Conservation (phyloP, 2,329 filamentous ascomycete species). For the Botrytis paeoniae region DNA sequence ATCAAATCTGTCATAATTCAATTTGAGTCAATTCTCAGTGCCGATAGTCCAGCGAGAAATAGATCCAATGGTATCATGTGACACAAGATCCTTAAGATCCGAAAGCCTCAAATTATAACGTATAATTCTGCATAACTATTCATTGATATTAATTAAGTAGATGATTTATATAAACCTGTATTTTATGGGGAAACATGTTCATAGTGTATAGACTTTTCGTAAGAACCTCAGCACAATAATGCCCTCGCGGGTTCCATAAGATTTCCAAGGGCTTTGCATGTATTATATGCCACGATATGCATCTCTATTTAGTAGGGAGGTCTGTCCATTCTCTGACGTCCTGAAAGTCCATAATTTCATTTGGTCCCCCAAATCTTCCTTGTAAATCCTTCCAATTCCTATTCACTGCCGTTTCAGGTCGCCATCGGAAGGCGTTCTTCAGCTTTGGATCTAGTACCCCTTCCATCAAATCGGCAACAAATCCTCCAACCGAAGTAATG, state of each 20-base stretch:
- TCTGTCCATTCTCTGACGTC: slow-evolving; percentile 44
- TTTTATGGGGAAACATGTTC: background rate
- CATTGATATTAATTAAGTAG: background rate
- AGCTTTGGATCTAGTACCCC: slow-evolving; percentile 44
- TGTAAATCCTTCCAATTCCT: slow-evolving; percentile 49
- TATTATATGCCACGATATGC: background rate
- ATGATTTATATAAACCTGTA: background rate
- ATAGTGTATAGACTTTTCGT: background rate
- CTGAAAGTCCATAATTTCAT: slow-evolving; percentile 49
- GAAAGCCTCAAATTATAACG: background rate
- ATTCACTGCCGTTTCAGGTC: slow-evolving; percentile 48
- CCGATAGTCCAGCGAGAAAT: background rate
- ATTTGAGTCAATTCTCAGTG: background rate
- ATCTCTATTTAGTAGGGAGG: slow-evolving; percentile 17
- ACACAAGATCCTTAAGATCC: background rate
- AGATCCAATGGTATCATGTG: too few species aligned
- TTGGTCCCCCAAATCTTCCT: slow-evolving; percentile 46
- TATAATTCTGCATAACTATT: background rate
- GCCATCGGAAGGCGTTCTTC: slow-evolving; percentile 47
- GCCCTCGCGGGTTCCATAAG: background rate
- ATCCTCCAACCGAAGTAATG: slow-evolving; percentile 49
- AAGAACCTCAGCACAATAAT: background rate
- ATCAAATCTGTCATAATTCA: background rate
- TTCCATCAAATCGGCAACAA: slow-evolving; percentile 49
- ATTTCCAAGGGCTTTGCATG: background rate